Percentiles rank a stretch among this genome's conserved stretches.
These are phyloP conservation scores for Eremothecium gossypii DNA, from an alignment of 1,139 yeast genomes.

Conservation along the genomic window DNA sequence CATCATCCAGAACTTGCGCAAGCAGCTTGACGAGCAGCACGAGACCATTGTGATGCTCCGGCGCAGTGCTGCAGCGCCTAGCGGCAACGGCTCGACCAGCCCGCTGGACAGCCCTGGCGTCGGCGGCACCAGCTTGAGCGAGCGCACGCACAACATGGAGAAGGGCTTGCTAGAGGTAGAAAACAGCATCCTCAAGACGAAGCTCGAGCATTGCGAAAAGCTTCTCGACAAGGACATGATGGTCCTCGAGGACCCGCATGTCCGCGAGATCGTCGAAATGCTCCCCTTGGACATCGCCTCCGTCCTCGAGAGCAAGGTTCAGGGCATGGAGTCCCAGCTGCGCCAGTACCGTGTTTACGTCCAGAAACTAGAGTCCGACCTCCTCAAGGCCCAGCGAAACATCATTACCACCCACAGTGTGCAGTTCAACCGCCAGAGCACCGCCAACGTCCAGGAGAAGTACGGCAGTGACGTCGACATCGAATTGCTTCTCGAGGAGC, in stretches of 20 bases:
- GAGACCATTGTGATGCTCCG: conserved; percentile 28
- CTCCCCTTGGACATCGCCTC: conserved; percentile 24
- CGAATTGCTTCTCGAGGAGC: conserved; percentile 40
- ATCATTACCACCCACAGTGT: conserved; percentile 26
- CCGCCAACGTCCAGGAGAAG: conserved; percentile 2
- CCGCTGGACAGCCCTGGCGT: background rate
- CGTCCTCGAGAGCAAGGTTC: conserved; percentile 22
- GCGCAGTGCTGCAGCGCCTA: conserved; percentile 6
- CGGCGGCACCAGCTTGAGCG: conserved; percentile 3
- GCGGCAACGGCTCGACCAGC: conserved; percentile 3
- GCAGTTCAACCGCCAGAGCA: conserved; percentile 3
- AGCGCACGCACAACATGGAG: conserved; percentile 1
- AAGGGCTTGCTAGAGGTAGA: conserved; percentile 13
- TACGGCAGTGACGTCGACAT: conserved; percentile 9
- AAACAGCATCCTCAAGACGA: conserved; percentile 29
- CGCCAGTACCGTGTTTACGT: conserved; percentile 18
- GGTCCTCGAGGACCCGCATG: conserved; percentile 19
- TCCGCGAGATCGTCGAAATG: conserved; percentile 22
- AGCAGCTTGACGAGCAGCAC: conserved; percentile 35
- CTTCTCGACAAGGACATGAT: conserved; percentile 19
- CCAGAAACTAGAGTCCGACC: conserved; percentile 13
- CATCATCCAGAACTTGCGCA: conserved; percentile 37
- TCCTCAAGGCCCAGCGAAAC: conserved; percentile 9
- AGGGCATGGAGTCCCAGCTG: conserved; percentile 20
- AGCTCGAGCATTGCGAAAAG: conserved; percentile 28